phyloP scores from a whole-genome alignment of 345 rosid species.

The Orychophragmus violaceus region DNA sequence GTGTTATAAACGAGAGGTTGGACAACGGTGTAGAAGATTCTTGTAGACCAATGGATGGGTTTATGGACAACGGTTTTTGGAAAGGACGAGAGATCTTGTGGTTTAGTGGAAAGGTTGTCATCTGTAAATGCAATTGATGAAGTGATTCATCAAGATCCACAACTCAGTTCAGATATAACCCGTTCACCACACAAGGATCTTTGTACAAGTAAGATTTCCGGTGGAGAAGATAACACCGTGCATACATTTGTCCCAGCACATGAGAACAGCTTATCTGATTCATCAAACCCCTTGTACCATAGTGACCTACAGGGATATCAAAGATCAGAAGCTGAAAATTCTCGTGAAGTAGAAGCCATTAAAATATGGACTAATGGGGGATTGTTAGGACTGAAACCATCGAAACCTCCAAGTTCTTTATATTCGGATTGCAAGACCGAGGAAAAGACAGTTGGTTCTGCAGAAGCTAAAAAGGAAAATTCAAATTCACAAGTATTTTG shows the following conservation, averaged over 20 bases:
- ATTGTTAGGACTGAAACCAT: slow-evolving; percentile 84
- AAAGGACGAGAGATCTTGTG: slow-evolving; percentile 12
- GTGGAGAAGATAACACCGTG: background rate
- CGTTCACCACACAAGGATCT: background rate
- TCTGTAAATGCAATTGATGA: slow-evolving; percentile 25
- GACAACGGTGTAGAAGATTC: slow-evolving; percentile 7
- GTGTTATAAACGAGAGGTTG: background rate
- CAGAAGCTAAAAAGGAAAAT: slow-evolving; percentile 10
- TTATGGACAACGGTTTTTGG: background rate
- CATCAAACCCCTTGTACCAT: slow-evolving; percentile 11
- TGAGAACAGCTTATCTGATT: slow-evolving; percentile 1
- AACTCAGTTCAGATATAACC: slow-evolving; percentile 22
- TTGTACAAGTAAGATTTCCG: background rate
- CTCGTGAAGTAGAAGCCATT: slow-evolving; percentile 34
- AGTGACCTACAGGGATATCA: background rate
- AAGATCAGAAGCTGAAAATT: slow-evolving; percentile 28
- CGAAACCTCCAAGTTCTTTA: slow-evolving; percentile 58
- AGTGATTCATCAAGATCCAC: slow-evolving; percentile 28
- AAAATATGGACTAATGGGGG: slow-evolving; percentile 90
- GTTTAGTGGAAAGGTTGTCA: slow-evolving; percentile 3
- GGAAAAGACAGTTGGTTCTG: background rate
- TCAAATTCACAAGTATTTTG: no score
- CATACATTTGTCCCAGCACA: background rate
- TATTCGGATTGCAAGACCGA: background rate
- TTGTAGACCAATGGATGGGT: background rate